phyloP scores from a whole-genome alignment of 345 rosid genomes.

The Populus euphratica region DNA sequence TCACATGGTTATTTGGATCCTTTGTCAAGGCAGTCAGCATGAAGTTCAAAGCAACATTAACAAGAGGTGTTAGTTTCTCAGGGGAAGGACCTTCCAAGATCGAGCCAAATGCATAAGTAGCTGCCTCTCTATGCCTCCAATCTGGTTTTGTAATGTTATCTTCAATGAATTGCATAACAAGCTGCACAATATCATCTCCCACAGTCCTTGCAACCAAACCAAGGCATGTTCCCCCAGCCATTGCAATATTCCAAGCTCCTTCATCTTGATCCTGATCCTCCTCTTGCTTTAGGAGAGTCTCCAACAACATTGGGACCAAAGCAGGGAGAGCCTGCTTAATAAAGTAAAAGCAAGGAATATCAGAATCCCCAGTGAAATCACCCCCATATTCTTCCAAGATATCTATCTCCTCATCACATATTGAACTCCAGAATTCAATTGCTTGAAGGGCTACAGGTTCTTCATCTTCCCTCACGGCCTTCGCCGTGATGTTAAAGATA shows the following conservation, averaged over 20 bases:
- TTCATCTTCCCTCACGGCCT: constrained; percentile 46
- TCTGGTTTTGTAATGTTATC: constrained; percentile 45
- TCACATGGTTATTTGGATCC: constrained; percentile 49
- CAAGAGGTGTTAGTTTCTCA: constrained; percentile 37
- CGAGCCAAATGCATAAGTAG: constrained; percentile 51
- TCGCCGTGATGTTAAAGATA: constrained; percentile 42
- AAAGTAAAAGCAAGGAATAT: constrained; percentile 43
- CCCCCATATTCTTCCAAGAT: constrained; percentile 45
- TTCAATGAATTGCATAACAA: constrained; percentile 48
- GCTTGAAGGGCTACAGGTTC: constrained; percentile 49
- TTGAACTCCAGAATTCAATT: constrained; percentile 48
- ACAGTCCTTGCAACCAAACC: constrained; percentile 50
- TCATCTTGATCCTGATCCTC: constrained; percentile 54
- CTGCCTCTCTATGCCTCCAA: constrained; percentile 50
- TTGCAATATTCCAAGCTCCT: constrained; percentile 49
- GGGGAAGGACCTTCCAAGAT: constrained; percentile 50
- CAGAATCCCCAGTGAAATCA: constrained; percentile 42
- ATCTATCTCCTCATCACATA: constrained; percentile 50
- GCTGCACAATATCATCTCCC: constrained; percentile 43
- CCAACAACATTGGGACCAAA: constrained; percentile 44
- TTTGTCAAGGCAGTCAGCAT: constrained; percentile 54
- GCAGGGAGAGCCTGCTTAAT: constrained; percentile 49
- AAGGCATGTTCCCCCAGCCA: constrained; percentile 51
- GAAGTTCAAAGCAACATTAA: constrained; percentile 46
- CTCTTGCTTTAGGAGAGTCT: constrained; percentile 45